A percentile compares a stretch with the other conserved stretches of the same genome.
Conservation (phyloP, 2,329 filamentous ascomycete genomes). For the Berkeleyomyces rouxiae region DNA sequence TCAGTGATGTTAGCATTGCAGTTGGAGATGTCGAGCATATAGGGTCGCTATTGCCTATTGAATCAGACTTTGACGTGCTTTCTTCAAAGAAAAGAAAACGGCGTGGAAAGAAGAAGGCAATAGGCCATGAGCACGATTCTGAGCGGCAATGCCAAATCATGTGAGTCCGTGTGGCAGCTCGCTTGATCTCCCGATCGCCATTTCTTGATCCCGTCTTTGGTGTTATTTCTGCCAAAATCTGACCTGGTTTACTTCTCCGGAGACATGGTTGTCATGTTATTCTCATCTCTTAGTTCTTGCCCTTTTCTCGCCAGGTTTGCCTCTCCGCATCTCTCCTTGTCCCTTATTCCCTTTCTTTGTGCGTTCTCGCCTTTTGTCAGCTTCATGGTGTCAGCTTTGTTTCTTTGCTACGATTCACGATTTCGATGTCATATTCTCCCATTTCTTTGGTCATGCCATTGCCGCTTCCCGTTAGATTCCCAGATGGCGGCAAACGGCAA, state of each 20-base stretch:
- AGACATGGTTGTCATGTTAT: not conserved
- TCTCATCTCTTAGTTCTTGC: not conserved
- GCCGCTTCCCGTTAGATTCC: not conserved
- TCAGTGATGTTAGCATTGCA: not conserved
- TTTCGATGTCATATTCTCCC: not conserved
- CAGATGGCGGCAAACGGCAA: not conserved
- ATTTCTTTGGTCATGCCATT: not conserved
- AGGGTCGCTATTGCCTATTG: not conserved
- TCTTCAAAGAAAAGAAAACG: constrained; percentile 4
- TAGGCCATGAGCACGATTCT: not conserved
- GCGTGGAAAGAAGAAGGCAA: constrained; percentile 9
- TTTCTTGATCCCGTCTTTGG: not conserved
- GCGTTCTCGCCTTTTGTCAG: not conserved
- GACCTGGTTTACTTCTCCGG: not conserved
- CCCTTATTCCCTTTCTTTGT: not conserved
- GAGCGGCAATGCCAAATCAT: constrained; percentile 11
- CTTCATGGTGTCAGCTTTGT: not conserved
- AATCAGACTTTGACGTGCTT: not conserved
- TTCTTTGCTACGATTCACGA: not conserved
- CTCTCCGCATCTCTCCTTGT: not conserved
- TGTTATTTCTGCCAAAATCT: no score
- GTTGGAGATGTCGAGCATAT: not conserved
- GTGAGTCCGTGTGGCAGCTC: not conserved
- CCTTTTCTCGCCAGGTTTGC: not conserved
- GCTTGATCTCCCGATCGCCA: not conserved